Evolutionary conservation across 1,284 basidiomycete genomes (phyloP).

Genomic region (Sanghuangporus sanghuang): DNA sequence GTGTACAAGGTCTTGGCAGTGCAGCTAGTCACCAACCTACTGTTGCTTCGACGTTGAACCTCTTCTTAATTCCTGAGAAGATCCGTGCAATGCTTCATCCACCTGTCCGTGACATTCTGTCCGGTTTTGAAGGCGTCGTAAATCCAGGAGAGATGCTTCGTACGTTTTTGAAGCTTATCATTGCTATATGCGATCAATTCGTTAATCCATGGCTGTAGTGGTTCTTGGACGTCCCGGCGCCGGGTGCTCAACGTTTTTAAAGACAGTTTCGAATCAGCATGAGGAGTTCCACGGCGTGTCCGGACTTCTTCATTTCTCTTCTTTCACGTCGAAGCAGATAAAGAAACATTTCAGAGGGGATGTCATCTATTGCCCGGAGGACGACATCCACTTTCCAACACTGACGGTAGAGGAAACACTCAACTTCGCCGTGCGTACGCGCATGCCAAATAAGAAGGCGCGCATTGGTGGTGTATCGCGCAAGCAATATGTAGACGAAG

Average conservation of each 20-base stretch:
- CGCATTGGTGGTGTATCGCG: constrained; percentile 26
- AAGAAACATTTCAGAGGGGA: constrained; percentile 24
- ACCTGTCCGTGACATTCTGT: constrained; percentile 25
- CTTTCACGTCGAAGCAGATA: constrained; percentile 24
- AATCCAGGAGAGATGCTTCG: constrained; percentile 36
- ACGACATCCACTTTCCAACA: constrained; percentile 34
- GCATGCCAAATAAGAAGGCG: constrained; percentile 20
- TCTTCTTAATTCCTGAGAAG: constrained; percentile 12
- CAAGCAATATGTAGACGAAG: constrained; percentile 26
- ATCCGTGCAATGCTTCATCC: constrained; percentile 20
- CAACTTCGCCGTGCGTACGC: constrained; percentile 24
- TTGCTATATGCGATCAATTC: neutral
- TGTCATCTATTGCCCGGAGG: constrained; percentile 23
- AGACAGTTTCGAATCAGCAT: constrained; percentile 36
- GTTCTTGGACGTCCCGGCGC: constrained; percentile 37
- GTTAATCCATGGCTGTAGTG: constrained; percentile 18
- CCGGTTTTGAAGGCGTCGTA: constrained; percentile 29
- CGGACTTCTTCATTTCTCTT: constrained; percentile 32
- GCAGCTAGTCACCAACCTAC: constrained; percentile 22
- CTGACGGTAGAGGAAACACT: constrained; percentile 32
- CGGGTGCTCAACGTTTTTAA: constrained; percentile 38
- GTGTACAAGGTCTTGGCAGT: constrained; percentile 23
- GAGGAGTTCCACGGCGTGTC: constrained; percentile 29
- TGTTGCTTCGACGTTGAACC: constrained; percentile 23
- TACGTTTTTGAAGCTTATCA: constrained; percentile 10